A percentile compares a stretch with the other conserved stretches of the same genome.
Conservation (phyloP, 1,284 basidiomycete species). For the Heterobasidion irregulare region DNA sequence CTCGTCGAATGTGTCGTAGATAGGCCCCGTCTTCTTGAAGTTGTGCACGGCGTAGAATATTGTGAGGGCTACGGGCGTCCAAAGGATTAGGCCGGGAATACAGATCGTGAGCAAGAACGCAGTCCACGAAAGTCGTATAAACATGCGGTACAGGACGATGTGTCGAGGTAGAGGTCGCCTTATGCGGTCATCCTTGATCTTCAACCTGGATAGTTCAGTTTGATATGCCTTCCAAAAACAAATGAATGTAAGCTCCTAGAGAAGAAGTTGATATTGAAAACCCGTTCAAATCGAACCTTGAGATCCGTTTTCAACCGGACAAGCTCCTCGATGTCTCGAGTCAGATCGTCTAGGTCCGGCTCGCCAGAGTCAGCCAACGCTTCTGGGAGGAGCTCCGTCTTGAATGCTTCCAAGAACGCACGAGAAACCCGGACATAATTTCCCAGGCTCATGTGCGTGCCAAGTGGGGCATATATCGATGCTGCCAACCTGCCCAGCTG, state of each 20-base stretch:
- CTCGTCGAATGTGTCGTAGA: constrained; percentile 79
- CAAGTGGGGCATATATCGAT: constrained; percentile 75
- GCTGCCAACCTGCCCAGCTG: constrained; percentile 69
- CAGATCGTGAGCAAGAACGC: constrained; percentile 62
- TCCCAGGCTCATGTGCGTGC: constrained; percentile 73
- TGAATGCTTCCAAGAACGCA: constrained; percentile 71
- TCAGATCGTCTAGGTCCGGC: neutral
- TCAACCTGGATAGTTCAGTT: constrained; percentile 47
- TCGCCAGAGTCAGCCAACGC: neutral
- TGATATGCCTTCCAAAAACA: neutral
- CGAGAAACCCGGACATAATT: constrained; percentile 72
- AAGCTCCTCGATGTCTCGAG: constrained; percentile 19
- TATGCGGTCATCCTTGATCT: constrained; percentile 78
- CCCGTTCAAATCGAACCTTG: constrained; percentile 33
- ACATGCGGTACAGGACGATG: constrained; percentile 52
- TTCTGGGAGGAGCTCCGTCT: constrained; percentile 18
- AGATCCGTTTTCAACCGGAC: constrained; percentile 45
- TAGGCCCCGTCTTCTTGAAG: constrained; percentile 69
- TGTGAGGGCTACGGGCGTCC: constrained; percentile 68
- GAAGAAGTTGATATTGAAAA: neutral
- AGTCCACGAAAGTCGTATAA: constrained; percentile 57
- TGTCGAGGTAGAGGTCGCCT: constrained; percentile 50
- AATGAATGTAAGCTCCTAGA: neutral
- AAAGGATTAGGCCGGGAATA: constrained; percentile 73
- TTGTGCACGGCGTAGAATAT: constrained; percentile 58